A percentile compares a stretch with the other conserved stretches of the same genome.
phyloP scores from a whole-genome alignment of 1,284 basidiomycete species.

The Coriolopsis trogii region DNA sequence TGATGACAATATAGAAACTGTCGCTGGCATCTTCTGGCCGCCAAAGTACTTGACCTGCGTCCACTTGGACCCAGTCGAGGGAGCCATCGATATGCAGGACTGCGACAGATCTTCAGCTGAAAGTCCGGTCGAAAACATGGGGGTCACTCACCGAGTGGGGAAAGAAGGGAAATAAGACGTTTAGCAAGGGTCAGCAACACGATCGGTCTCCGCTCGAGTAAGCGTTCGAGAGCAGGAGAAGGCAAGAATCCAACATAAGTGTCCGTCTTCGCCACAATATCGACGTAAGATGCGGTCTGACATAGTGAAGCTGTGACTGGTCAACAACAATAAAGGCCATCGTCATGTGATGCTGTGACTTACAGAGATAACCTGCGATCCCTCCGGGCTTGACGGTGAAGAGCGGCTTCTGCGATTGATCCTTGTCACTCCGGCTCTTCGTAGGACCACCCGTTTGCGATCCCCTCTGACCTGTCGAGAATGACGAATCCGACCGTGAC shows the following conservation, averaged over 20 bases:
- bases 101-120: conserved; percentile 32
- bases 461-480: neutral
- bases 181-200: conserved; percentile 97
- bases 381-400: conserved; percentile 98
- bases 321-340: neutral
- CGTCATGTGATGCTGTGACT: conserved; percentile 11
- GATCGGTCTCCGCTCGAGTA: conserved; percentile 93
- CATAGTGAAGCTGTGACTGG: conserved; percentile 76
- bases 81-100: conserved; percentile 98
- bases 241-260: conserved; percentile 96
- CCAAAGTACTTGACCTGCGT: conserved; percentile 92
- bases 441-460: conserved; percentile 4
- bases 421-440: conserved; percentile 10
- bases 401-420: conserved; percentile 57
- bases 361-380: conserved; percentile 95
- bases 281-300: conserved; percentile 92
- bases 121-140: neutral
- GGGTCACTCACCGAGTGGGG: conserved; percentile 73
- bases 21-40: conserved; percentile 88
- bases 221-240: conserved; percentile 83
- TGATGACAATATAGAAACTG: conserved; percentile 98
- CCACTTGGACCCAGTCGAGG: conserved; percentile 97
- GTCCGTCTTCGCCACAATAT: conserved; percentile 96
- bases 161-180: conserved; percentile 90
- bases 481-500: conserved; percentile 12